Evolutionary conservation across 192 early-diverging fungal species (phyloP).

Genomic region (Gonapodya sp.): DNA sequence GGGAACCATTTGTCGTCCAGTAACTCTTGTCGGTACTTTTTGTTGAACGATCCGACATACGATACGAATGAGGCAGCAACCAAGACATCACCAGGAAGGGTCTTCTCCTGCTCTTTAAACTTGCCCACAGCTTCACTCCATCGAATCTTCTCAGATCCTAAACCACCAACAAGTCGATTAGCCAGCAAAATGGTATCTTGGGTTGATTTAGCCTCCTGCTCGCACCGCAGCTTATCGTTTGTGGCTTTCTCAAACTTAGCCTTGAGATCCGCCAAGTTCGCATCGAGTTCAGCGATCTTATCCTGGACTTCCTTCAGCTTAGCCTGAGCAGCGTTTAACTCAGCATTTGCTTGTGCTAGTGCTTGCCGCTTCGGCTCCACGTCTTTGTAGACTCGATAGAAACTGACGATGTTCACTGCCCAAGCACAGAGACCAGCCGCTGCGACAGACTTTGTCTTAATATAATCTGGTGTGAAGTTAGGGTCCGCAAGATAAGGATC

Average conservation of each 20-base stretch:
- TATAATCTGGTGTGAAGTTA: slow-evolving; percentile 56
- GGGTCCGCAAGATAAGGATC: slow-evolving; percentile 47
- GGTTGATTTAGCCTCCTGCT: slow-evolving; percentile 52
- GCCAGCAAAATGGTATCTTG: slow-evolving; percentile 54
- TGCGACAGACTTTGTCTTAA: slow-evolving; percentile 53
- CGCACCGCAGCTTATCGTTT: slow-evolving; percentile 48
- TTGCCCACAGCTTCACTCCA: slow-evolving; percentile 53
- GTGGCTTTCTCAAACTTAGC: slow-evolving; percentile 60
- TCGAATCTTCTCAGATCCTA: slow-evolving; percentile 58
- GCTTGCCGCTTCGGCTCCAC: slow-evolving; percentile 55
- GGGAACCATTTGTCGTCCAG: slow-evolving; percentile 47
- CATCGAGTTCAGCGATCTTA: slow-evolving; percentile 51
- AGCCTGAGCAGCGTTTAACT: slow-evolving; percentile 42
- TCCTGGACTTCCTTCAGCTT: slow-evolving; percentile 43
- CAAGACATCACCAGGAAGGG: slow-evolving; percentile 49
- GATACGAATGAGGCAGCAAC: slow-evolving; percentile 52
- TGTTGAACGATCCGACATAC: slow-evolving; percentile 57
- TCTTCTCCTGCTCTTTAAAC: slow-evolving; percentile 61
- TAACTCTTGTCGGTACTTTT: slow-evolving; percentile 48
- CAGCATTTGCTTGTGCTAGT: slow-evolving; percentile 42
- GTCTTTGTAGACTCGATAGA: slow-evolving; percentile 53
- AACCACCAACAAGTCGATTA: slow-evolving; percentile 50
- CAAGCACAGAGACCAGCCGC: slow-evolving; percentile 55
- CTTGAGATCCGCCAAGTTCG: slow-evolving; percentile 44
- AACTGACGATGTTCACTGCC: slow-evolving; percentile 53